Evolutionary conservation across 805 yeast genomes (phyloP), one percentile per base, ranked within the genome.

Genomic region (Wickerhamomyces queroliae): DNA sequence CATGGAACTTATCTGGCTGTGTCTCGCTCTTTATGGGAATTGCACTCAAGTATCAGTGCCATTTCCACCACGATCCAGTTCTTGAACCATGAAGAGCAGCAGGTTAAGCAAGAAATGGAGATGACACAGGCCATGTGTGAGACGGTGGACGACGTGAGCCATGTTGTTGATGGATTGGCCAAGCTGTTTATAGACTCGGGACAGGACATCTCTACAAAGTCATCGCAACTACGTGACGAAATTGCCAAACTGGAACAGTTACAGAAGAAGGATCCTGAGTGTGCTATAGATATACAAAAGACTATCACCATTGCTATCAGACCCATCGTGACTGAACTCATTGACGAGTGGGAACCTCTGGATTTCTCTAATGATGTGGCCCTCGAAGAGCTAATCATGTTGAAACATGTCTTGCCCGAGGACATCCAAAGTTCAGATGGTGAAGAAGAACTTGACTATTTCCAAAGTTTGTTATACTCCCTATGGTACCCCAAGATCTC

Each of bases 321-420:
- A 13, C 57, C 63, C 2, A n/a, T 41, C 3, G 38, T 56, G 17
- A 12, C 27, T 2, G 11, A 30, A 3, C 23, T 47, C 7, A 44
- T 70, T 19, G 48, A 45, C 2, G 5, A 41, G 2, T 74, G 78
- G 75, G 53, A 62, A 30, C 68, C 72, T 0, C 44, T 56, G 4
- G 51, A 58, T 12, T 47, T 69, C 8, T 56, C 61, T 3, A 46
- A 53, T 9, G 53, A 59, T 2, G 41, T 43, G 2, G 37, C 69
- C 11, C 44, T 61, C 1, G 65, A 60, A 17, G 43, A 46, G 4
- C 43, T 70, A 12, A n/a, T 43, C 0, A 42, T 42, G 3, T 62
- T 64, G 64, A 51, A 47, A n/a, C 35, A 40, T 1, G 20, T 53
- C 2, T 12, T 52, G 1, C 44, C 51, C 3, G 32, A 31, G 12